These are phyloP conservation scores for Vinca minor DNA, from an alignment of 257 asterid species.

Conservation along the genomic window DNA sequence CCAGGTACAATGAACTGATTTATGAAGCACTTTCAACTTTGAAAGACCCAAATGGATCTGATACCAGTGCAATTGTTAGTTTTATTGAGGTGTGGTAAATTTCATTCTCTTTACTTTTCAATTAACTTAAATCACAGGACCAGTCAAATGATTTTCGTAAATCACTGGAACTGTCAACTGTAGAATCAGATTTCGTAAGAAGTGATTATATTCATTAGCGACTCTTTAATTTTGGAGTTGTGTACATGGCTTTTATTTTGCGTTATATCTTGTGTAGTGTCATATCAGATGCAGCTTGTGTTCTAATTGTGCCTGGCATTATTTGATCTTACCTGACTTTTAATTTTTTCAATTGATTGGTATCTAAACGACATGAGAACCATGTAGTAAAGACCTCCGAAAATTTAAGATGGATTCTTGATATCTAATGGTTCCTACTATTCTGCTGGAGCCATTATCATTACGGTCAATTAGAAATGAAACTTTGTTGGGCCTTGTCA, in stretches of 20 bases:
- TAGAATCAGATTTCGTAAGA: too few relatives aligned
- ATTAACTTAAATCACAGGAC: too few relatives aligned
- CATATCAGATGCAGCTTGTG: not conserved
- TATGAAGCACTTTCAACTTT: slow-evolving; percentile 67
- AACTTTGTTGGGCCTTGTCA: too few relatives aligned
- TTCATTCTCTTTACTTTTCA: not conserved
- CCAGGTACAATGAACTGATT: slow-evolving; percentile 63
- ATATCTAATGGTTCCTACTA: not conserved
- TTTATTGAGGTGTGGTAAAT: slow-evolving; percentile 54
- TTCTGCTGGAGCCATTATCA: not conserved
- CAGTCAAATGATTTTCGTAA: too few relatives aligned
- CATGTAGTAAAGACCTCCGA: not conserved
- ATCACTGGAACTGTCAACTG: too few relatives aligned
- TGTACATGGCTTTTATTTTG: not conserved
- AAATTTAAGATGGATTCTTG: not conserved
- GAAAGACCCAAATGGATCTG: slow-evolving; percentile 62
- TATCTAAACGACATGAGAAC: not conserved
- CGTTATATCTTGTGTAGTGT: not conserved
- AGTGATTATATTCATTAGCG: not conserved
- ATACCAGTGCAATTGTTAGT: slow-evolving; percentile 49
- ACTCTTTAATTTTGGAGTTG: not conserved
- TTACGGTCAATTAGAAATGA: not conserved
- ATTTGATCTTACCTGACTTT: not conserved
- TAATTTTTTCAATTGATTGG: not conserved
- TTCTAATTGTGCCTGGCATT: not conserved